Conservation (phyloP, 495 filamentous ascomycete genomes). For the Glutinoglossum americanum region DNA sequence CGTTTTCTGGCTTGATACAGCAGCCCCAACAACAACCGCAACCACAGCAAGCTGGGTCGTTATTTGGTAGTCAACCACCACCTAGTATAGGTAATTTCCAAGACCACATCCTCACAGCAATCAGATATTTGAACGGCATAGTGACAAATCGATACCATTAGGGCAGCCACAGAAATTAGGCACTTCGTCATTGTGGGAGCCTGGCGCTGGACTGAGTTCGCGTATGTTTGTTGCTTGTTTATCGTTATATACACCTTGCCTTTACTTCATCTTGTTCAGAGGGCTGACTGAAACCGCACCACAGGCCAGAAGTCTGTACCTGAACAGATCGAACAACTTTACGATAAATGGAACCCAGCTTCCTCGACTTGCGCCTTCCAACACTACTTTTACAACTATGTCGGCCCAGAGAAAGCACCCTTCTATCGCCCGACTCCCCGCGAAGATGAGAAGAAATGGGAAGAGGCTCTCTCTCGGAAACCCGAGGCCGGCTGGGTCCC, state of each 20-base stretch:
- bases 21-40: slow-evolving; percentile 7
- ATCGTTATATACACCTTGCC: not conserved
- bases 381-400: slow-evolving; percentile 85
- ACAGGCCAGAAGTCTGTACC: slow-evolving; percentile 57
- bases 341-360: slow-evolving; percentile 63
- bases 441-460: slow-evolving; percentile 76
- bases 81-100: not conserved
- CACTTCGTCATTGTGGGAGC: slow-evolving; percentile 25
- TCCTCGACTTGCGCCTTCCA: slow-evolving; percentile 58
- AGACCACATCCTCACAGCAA: not conserved
- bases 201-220: slow-evolving; percentile 21
- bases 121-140: not conserved
- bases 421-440: slow-evolving; percentile 57
- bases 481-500: slow-evolving; percentile 60
- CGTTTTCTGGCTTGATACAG: slow-evolving; percentile 15
- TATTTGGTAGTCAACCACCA: not conserved
- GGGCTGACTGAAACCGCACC: not conserved
- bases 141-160: not conserved
- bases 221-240: not conserved
- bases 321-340: slow-evolving; percentile 61
- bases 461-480: slow-evolving; percentile 71
- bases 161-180: not conserved
- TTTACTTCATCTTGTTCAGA: not conserved
- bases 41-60: not conserved
- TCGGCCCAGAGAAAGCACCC: slow-evolving; percentile 53